Base-by-base conservation (phyloP, 2,329 filamentous ascomycete species). In the Aspergillus costaricaensis region DNA sequence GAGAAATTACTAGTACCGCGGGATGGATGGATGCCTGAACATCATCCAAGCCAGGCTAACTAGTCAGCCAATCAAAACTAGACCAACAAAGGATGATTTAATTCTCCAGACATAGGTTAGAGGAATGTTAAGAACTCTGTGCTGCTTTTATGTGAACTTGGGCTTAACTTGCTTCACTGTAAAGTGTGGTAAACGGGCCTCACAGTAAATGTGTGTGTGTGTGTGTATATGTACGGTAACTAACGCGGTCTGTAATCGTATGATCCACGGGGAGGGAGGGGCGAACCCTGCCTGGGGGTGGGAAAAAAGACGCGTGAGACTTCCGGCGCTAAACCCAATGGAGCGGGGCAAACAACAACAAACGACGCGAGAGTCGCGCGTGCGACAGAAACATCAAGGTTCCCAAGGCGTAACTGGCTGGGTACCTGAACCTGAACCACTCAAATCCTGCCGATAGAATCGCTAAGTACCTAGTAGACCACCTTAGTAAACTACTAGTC, bases 341-440 rank as follows among this genome's bases (percentile, higher is more conserved):
- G 32, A 44, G 61, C 23, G 23, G 47, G 59, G 19, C 62, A 60
- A 44, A 68, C 70, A 70, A 71, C 68, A 72, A 72, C 70, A 71
- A 69, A 70, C 65, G 70, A 73, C 68, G 70, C 71, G 70, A 64
- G 60, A 36, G 49, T 66, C 64, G 65, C 68, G 70, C 67, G 65
- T 60, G 48, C 21, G 53, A 59, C 55, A 63, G 60, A 58, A 65
- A 67, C 64, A 64, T 60, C 63, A 41, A 65, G 62, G 63, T 41
- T 30, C 39, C 53, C 10, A 36, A 36, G 32, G 32, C 32, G 32
- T 36, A 55, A 30, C 41, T 55, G 53, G 53, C 53, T 48, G 49
- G 58, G 53, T 55, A 52, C 52, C 58, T 56, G 47, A 48, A 56
- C 52, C 41, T 44, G 41, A 44, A 44, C 41, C 41, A 44, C 41